Evolutionary conservation across 768 basidiomycete species (phyloP), one percentile per base, ranked within the genome.

Genomic region (Suillus fuscotomentosus): DNA sequence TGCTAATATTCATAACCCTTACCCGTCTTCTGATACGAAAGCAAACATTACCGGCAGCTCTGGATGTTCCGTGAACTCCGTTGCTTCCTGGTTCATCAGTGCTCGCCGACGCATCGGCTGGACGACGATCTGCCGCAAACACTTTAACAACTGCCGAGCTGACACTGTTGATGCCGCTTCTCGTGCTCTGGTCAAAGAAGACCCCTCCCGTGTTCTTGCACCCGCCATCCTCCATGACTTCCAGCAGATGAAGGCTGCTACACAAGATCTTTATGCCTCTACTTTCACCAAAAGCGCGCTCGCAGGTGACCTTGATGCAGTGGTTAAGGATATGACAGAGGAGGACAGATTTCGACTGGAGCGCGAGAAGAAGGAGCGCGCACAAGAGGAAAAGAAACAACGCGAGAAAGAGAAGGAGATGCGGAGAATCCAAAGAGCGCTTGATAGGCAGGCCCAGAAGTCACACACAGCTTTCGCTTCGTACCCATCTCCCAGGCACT

Each of bases 101-200:
- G 75, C 73, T 1, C 79, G 86, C 1, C 81, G 80, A 24, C 79
- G 84, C 0, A 86, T 86, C 0, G 85, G 85, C 0, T 87, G 86
- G 86, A 85, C 80, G 11, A 15, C 61, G 0, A 60, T 85, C 0
- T 79, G 82, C 5, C 75, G 74, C 1, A 67, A 71, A 3, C 36
- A 31, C 41, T 75, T 79, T 22, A 62, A 68, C 9, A 71, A 68
- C 1, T 70, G 72, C 5, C 62, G 71, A 3, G 62, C 65, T 3
- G 73, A 75, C 5, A 65, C 71, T 3, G 0, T 76, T 0, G 71
- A 74, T 3, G 70, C 75, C 2, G 78, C 78, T 5, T 70, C 64
- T 42, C 66, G 72, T 2, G 72, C 73, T 1, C 60, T 75, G 3
- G 61, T 75, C 0, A 45, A 73, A 8, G 67, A 67, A 53, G 69